Percentiles rank a stretch among this genome's conserved stretches.
These are phyloP conservation scores for Aspergillus felis DNA, from an alignment of 2,329 filamentous ascomycete genomes.

Conservation along the genomic window DNA sequence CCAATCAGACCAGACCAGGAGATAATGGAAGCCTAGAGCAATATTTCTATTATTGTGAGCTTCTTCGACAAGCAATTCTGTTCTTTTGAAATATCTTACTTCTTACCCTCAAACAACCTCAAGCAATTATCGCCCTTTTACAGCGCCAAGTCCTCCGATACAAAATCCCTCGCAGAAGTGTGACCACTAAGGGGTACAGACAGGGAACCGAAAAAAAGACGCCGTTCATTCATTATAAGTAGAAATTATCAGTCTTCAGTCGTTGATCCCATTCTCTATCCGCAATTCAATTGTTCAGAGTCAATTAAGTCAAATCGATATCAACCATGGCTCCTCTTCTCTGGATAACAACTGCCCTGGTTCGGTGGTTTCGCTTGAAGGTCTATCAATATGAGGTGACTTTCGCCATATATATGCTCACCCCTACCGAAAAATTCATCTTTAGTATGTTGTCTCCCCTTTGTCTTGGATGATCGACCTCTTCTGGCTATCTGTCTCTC, in stretches of 20 bases:
- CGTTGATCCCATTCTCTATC: background rate
- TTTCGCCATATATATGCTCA: slow-evolving; percentile 95
- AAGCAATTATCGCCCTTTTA: background rate
- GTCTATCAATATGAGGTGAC: slow-evolving; percentile 98
- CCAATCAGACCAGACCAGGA: background rate
- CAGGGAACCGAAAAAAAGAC: background rate
- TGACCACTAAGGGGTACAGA: background rate
- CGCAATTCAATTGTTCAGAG: slow-evolving; percentile 3
- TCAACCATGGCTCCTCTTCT: slow-evolving; percentile 25
- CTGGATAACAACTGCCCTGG: slow-evolving; percentile 50
- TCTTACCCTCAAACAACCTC: background rate
- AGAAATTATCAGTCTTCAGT: background rate
- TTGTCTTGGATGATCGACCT: background rate
- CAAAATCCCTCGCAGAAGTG: background rate
- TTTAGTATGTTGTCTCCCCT: slow-evolving; percentile 66
- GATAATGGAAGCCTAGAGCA: background rate
- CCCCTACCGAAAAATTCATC: slow-evolving; percentile 90
- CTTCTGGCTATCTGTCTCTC: background rate
- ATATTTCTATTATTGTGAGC: background rate
- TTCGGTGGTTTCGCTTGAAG: slow-evolving; percentile 89
- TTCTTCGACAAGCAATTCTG: background rate
- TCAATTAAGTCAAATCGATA: background rate
- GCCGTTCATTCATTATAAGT: background rate
- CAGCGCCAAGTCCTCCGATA: background rate
- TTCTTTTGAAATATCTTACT: background rate